These are phyloP conservation scores for Penicillium ochrochloron DNA, from an alignment of 495 filamentous ascomycete genomes.

Conservation along the genomic window DNA sequence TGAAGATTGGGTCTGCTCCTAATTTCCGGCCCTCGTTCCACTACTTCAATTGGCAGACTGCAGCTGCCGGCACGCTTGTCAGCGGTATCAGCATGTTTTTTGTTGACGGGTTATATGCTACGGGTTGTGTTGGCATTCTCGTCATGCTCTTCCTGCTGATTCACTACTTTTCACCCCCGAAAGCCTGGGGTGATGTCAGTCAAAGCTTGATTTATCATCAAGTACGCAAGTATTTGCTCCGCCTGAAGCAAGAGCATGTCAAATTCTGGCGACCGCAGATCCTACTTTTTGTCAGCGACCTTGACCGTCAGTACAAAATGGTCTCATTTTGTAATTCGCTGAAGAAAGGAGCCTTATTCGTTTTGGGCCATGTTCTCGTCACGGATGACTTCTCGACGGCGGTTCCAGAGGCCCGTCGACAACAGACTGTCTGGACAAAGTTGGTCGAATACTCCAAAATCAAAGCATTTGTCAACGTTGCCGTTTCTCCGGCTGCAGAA, in stretches of 20 bases:
- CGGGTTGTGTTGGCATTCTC: constrained; percentile 72
- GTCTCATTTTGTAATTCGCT: constrained; percentile 91
- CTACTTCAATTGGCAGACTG: constrained; percentile 87
- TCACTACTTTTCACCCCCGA: constrained; percentile 82
- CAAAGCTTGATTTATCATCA: constrained; percentile 92
- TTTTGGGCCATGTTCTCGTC: constrained; percentile 86
- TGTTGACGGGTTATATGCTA: constrained; percentile 82
- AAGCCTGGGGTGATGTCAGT: constrained; percentile 88
- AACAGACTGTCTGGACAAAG: constrained; percentile 82
- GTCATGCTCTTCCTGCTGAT: constrained; percentile 80
- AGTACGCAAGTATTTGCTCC: constrained; percentile 84
- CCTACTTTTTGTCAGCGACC: constrained; percentile 80
- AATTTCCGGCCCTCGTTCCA: constrained; percentile 89
- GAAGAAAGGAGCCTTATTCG: constrained; percentile 86
- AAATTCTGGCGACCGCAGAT: constrained; percentile 93
- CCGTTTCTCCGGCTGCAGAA: constrained; percentile 78
- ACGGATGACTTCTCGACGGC: constrained; percentile 78
- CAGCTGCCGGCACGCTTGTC: constrained; percentile 70
- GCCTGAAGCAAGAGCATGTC: constrained; percentile 84
- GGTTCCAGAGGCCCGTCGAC: constrained; percentile 78
- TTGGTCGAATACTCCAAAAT: constrained; percentile 86
- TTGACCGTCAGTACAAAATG: constrained; percentile 74
- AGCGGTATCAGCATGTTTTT: constrained; percentile 87
- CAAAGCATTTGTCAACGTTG: constrained; percentile 87
- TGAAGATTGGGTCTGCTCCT: constrained; percentile 91